phyloP scores from a whole-genome alignment of 805 yeast species.

The Hagleromyces aurorensis region DNA sequence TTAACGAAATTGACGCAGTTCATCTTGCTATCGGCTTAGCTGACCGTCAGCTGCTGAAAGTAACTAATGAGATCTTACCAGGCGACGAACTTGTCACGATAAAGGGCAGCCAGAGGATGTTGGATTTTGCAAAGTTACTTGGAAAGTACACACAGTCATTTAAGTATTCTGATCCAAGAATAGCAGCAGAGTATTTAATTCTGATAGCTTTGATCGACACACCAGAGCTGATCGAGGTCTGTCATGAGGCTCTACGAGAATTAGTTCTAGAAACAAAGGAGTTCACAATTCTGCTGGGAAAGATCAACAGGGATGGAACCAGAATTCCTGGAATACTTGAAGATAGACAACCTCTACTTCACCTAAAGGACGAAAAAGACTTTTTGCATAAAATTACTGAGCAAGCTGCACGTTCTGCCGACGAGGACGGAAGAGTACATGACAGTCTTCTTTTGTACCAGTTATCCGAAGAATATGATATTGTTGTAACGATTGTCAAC shows the following conservation, averaged over 20 bases:
- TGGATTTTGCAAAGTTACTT: conserved; percentile 51
- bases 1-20: conserved; percentile 77
- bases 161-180: conserved; percentile 77
- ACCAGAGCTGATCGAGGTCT: conserved; percentile 43
- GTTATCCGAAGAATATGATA: conserved; percentile 78
- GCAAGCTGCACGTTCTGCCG: conserved; percentile 78
- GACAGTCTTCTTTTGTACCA: conserved; percentile 85
- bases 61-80: conserved; percentile 23
- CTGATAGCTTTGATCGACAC: conserved; percentile 50
- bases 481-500: conserved; percentile 69
- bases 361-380: conserved; percentile 47
- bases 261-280: conserved; percentile 81
- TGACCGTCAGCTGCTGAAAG: conserved; percentile 60
- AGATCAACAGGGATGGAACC: conserved; percentile 65
- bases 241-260: conserved; percentile 76
- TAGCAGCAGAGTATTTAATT: conserved; percentile 83
- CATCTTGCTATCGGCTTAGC: conserved; percentile 80
- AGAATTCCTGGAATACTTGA: conserved; percentile 81
- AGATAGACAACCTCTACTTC: conserved; percentile 58
- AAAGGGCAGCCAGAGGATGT: conserved; percentile 31
- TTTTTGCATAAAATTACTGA: conserved; percentile 69
- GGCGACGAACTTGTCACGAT: conserved; percentile 33
- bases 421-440: conserved; percentile 80
- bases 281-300: conserved; percentile 76
- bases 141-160: conserved; percentile 79